Evolutionary conservation across 768 basidiomycete genomes (phyloP).

Genomic region (Termitomyces sp.): DNA sequence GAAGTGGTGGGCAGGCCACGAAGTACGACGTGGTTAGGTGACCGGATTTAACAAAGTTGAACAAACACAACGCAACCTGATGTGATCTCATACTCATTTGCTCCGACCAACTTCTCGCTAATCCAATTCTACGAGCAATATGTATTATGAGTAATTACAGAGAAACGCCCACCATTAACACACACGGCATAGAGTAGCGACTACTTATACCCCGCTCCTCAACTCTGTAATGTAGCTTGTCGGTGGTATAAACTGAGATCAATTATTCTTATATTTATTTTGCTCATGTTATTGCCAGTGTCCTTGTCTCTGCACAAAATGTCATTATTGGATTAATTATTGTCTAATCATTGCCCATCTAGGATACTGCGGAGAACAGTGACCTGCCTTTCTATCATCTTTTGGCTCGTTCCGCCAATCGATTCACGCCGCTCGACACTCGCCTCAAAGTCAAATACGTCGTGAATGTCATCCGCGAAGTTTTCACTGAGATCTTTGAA

Average conservation of each 20-base stretch:
- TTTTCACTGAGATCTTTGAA: slow-evolving; percentile 68
- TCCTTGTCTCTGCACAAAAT: neutral
- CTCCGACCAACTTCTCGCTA: no score
- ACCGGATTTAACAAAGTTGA: slow-evolving; percentile 12
- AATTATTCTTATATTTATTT: no score
- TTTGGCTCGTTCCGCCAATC: slow-evolving; percentile 85
- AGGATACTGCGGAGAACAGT: slow-evolving; percentile 62
- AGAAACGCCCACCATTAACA: no score
- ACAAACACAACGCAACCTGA: slow-evolving; percentile 15
- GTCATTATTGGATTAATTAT: neutral
- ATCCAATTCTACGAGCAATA: no score
- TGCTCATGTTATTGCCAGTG: neutral
- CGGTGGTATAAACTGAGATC: no score
- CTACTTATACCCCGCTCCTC: no score
- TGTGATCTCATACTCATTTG: no score
- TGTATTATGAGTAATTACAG: no score
- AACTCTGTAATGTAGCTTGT: no score
- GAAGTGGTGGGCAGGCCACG: slow-evolving; percentile 15
- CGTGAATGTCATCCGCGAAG: slow-evolving; percentile 77
- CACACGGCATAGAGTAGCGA: no score
- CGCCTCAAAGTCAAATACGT: slow-evolving; percentile 92
- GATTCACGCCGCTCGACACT: slow-evolving; percentile 90
- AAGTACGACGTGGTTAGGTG: slow-evolving; percentile 1
- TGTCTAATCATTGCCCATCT: slow-evolving; percentile 14
- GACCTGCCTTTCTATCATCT: slow-evolving; percentile 85